Evolutionary conservation across 2,329 filamentous ascomycete genomes (phyloP), one percentile per base, ranked within the genome.

Genomic region (Rachicladosporium sp.): DNA sequence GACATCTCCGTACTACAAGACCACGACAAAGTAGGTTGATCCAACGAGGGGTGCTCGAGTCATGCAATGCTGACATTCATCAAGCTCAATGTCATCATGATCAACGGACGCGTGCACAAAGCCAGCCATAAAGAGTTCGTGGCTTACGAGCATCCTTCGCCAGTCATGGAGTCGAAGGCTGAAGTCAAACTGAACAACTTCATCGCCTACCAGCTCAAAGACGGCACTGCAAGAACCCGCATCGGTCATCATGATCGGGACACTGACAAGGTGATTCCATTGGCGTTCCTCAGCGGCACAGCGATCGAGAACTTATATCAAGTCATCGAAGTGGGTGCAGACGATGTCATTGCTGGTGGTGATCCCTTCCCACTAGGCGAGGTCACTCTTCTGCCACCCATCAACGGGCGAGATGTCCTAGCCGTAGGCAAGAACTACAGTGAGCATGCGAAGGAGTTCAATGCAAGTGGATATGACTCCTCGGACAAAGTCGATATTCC

Each of bases 381-480:
- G 3, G 59, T 68, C 13, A 63, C 61, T 41, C 49, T 73, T 1
- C 59, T 72, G 0, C 58, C 71, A 2, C 66, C 69, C 0, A 61
- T 74, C 32, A 57, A 54, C 13, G 64, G 62, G 4, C 61, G 71
- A 23, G 70, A 75, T 50, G 56, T 75, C 11, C 61, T 75, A 2
- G 64, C 69, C 35, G 68, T 76, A 2, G 70, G 71, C 21, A 74
- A 76, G 50, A 76, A 75, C 46, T 76, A 76, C 46, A 57, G 60
- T 23, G 71, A 72, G 31, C 72, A 76, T 49, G 72, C 72, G 1
- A 69, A 65, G 38, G 71, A 76, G 44, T 76, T 76, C 56, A 72
- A 75, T 47, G 61, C 55, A 8, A 70, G 66, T 1, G 71, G 72
- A 0, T 76, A 66, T 46, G 73, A 76, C 50, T 65, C 62, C 40